Percentiles rank a stretch among this genome's conserved stretches.
Conservation (phyloP, 2,329 filamentous ascomycete genomes). For the Fusarium zealandicum region DNA sequence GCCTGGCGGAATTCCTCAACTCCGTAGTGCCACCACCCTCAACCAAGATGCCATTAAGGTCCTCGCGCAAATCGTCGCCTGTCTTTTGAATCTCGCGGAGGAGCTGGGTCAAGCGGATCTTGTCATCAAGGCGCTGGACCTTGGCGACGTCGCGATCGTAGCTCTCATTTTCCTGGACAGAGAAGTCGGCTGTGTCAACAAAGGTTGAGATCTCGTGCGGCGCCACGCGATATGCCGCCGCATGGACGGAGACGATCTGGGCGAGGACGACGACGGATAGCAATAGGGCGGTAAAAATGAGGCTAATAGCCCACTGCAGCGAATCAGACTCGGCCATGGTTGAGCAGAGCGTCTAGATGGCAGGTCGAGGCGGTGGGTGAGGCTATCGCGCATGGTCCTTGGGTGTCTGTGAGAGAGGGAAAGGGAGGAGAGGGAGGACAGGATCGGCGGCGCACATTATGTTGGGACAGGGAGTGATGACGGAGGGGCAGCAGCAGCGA, state of each 20-base stretch:
- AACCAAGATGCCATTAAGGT: conserved; percentile 61
- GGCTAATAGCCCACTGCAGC: conserved; percentile 64
- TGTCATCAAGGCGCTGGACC: conserved; percentile 67
- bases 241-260: conserved; percentile 61
- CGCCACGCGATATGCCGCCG: conserved; percentile 63
- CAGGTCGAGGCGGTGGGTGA: conserved; percentile 38
- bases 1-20: conserved; percentile 57
- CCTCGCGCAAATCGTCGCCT: conserved; percentile 67
- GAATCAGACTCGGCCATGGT: conserved; percentile 60
- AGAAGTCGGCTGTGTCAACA: conserved; percentile 67
- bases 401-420: conserved; percentile 28
- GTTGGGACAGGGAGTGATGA: conserved; percentile 32
- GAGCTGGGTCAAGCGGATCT: conserved; percentile 64
- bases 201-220: conserved; percentile 65
- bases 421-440: conserved; percentile 19
- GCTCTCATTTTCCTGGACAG: conserved; percentile 68
- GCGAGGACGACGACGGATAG: conserved; percentile 62
- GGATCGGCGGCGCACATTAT: conserved; percentile 32
- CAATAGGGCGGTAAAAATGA: conserved; percentile 64
- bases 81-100: conserved; percentile 68
- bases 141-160: conserved; percentile 67
- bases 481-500: conserved; percentile 26
- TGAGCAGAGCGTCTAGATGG: conserved; percentile 42
- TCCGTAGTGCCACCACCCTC: conserved; percentile 53
- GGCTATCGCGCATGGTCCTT: conserved; percentile 42